phyloP scores from a whole-genome alignment of 176 grass and related monocot species.

The Hyparrhenia diplandra region DNA sequence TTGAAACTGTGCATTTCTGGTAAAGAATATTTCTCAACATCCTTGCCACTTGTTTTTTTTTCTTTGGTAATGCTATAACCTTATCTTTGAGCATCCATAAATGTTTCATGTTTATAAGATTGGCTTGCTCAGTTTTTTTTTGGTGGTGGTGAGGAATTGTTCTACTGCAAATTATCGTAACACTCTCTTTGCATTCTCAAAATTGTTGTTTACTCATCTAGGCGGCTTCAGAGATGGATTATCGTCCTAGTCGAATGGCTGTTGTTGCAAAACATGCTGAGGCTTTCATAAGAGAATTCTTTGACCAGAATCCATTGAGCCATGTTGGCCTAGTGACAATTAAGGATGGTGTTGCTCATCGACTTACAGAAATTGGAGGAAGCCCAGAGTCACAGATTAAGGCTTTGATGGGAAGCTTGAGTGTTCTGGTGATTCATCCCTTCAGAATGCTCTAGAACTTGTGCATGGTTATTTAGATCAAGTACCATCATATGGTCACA shows the following conservation, averaged over 20 bases:
- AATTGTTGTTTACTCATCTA: conserved; percentile 40
- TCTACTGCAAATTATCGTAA: not conserved
- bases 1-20: not conserved
- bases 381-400: conserved; percentile 91
- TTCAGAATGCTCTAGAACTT: conserved; percentile 91
- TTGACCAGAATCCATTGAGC: conserved; percentile 94
- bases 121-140: not conserved
- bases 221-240: conserved; percentile 93
- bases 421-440: conserved; percentile 86
- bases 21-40: not conserved
- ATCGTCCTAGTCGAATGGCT: conserved; percentile 90
- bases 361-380: conserved; percentile 85
- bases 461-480: conserved; percentile 83
- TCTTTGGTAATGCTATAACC: not conserved
- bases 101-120: not conserved
- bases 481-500: conserved; percentile 86
- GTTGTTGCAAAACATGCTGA: conserved; percentile 73
- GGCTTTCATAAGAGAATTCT: conserved; percentile 92
- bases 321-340: conserved; percentile 82
- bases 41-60: not conserved
- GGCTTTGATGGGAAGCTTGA: conserved; percentile 89
- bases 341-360: conserved; percentile 76
- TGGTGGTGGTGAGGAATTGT: not conserved
- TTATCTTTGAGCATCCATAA: conserved; percentile 6
- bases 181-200: not conserved